phyloP scores from a whole-genome alignment of 2,329 filamentous ascomycete genomes.

The Cytospora piceae region DNA sequence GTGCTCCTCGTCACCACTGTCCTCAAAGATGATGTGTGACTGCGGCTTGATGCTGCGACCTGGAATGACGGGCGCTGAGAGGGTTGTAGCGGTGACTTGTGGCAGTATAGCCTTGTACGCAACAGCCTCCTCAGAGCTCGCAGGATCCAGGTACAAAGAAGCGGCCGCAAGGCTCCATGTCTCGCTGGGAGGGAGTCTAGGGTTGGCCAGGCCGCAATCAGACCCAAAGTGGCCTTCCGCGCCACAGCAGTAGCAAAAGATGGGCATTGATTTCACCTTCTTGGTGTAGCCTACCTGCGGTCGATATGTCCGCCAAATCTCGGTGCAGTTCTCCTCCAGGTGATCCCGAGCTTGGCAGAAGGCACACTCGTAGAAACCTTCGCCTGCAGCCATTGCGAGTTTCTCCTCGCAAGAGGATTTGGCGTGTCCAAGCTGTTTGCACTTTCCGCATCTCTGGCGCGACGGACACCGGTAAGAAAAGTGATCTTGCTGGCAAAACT shows the following conservation, averaged over 20 bases:
- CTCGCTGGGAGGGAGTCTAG: constrained; percentile 34
- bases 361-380: constrained; percentile 58
- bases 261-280: constrained; percentile 54
- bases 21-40: constrained; percentile 50
- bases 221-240: constrained; percentile 57
- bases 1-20: constrained; percentile 51
- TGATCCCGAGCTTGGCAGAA: constrained; percentile 62
- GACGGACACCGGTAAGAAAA: constrained; percentile 55
- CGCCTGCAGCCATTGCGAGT: constrained; percentile 48
- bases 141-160: constrained; percentile 53
- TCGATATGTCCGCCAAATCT: constrained; percentile 62
- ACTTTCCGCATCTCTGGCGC: constrained; percentile 58
- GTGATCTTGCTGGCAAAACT: constrained; percentile 54
- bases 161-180: constrained; percentile 59
- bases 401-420: constrained; percentile 58
- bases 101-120: constrained; percentile 33
- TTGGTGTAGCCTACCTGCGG: constrained; percentile 45
- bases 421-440: constrained; percentile 65
- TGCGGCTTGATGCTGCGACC: constrained; percentile 38
- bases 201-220: constrained; percentile 51
- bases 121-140: constrained; percentile 46
- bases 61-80: constrained; percentile 33
- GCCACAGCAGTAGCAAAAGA: constrained; percentile 62
- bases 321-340: constrained; percentile 61
- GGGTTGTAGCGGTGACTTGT: constrained; percentile 7